Evolutionary conservation across 306 rosid genomes (phyloP).

Genomic region (Carpinus viminea): DNA sequence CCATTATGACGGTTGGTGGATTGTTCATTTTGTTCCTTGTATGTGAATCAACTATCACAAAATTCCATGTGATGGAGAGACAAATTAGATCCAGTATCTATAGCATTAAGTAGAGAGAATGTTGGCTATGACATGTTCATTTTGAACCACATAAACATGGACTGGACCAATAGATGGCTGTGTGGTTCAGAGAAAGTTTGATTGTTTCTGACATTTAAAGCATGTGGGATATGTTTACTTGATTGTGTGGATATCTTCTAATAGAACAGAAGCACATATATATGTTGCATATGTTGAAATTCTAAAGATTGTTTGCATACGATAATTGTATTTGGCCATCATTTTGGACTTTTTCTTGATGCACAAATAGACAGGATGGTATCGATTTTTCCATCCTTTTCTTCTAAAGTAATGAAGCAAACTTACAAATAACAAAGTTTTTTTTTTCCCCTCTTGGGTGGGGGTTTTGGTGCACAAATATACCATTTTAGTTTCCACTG

Average conservation of each 20-base stretch:
- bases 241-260: background rate
- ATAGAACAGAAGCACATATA: background rate
- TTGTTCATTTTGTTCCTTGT: constrained; percentile 33
- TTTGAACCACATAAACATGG: constrained; percentile 19
- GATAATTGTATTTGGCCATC: too few species aligned
- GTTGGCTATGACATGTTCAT: constrained; percentile 23
- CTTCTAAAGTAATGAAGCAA: too few species aligned
- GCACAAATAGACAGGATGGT: too few species aligned
- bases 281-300: too few species aligned
- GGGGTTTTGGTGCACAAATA: too few species aligned
- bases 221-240: background rate
- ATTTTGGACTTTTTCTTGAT: too few species aligned
- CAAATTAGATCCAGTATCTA: constrained; percentile 9
- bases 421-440: too few species aligned
- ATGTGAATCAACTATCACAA: constrained; percentile 17
- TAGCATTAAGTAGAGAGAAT: background rate
- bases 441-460: too few species aligned
- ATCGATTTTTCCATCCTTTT: too few species aligned
- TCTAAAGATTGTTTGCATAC: too few species aligned
- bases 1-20: constrained; percentile 48
- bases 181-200: constrained; percentile 28
- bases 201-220: background rate
- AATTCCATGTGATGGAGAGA: constrained; percentile 22
- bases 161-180: background rate
- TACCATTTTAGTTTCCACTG: too few species aligned